Conservation (phyloP, 768 basidiomycete species). For the Lanmaoa rubissima region DNA sequence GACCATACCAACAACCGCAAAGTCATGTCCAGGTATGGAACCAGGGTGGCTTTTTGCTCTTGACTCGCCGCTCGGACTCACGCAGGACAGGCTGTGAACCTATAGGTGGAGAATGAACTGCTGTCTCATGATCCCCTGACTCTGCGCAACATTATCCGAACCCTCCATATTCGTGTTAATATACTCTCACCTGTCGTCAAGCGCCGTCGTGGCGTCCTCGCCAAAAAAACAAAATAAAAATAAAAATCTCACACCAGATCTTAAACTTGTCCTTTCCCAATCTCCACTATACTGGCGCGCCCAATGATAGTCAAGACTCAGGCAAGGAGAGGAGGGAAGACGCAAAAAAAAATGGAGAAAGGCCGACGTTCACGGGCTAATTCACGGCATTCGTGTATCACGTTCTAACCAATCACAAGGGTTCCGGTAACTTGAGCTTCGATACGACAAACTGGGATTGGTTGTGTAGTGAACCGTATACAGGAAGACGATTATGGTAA, state of each 20-base stretch:
- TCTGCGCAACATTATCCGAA: not conserved
- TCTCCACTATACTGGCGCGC: not conserved
- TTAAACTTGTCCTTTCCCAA: not conserved
- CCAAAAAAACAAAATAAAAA: not conserved
- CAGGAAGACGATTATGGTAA: constrained; percentile 21
- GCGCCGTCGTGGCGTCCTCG: not conserved
- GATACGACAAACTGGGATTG: not conserved
- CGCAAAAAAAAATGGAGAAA: not conserved
- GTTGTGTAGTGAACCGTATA: constrained; percentile 4
- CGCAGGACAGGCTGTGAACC: not conserved
- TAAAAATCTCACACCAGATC: constrained; percentile 1
- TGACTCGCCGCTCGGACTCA: not conserved
- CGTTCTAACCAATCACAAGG: not conserved
- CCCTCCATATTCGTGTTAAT: constrained; percentile 9
- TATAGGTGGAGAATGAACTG: too few species aligned
- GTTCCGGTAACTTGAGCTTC: constrained; percentile 14
- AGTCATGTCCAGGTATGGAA: constrained; percentile 12
- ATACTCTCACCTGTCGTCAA: constrained; percentile 10
- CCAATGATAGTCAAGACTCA: not conserved
- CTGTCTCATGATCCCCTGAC: constrained; percentile 6
- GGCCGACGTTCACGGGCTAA: constrained; percentile 3
- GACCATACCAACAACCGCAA: constrained; percentile 13
- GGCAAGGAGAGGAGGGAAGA: not conserved
- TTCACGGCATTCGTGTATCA: constrained; percentile 16
- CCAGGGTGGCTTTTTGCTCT: not conserved